Evolutionary conservation across 495 filamentous ascomycete species (phyloP).

Genomic region (Aspergillus baeticus): DNA sequence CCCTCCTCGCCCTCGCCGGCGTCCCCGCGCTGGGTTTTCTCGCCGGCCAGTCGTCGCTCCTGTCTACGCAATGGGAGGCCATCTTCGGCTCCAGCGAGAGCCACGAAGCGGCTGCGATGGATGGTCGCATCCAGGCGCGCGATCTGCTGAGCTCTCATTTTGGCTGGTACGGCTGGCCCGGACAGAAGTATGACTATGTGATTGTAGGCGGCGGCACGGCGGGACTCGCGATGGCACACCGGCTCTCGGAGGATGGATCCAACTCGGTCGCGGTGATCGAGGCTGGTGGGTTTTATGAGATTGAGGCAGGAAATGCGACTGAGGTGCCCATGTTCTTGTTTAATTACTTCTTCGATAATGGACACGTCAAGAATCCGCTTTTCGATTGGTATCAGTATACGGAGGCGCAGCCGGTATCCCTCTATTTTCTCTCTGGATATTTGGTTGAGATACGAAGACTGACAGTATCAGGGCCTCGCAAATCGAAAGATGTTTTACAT

Average conservation of each 20-base stretch:
- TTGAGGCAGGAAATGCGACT: not conserved
- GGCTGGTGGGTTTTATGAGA: not conserved
- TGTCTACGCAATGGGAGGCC: not conserved
- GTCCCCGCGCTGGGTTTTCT: not conserved
- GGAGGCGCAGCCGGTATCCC: not conserved
- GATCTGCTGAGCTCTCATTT: not conserved
- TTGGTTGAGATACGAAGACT: not conserved
- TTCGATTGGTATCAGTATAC: slow-evolving; percentile 2
- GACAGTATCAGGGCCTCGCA: not conserved
- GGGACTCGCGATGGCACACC: not conserved
- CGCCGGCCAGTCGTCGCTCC: not conserved
- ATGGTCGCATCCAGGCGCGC: not conserved
- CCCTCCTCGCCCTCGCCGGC: not conserved
- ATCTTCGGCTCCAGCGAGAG: not conserved
- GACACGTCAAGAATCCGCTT: not conserved
- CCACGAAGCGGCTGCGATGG: not conserved
- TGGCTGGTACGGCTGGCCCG: not conserved
- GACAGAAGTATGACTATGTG: not conserved
- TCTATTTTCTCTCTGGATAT: not conserved
- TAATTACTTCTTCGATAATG: slow-evolving; percentile 1
- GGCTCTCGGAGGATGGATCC: not conserved
- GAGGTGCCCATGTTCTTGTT: not conserved
- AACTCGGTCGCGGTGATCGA: not conserved
- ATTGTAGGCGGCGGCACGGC: not conserved
- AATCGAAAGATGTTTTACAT: slow-evolving; percentile 1